phyloP scores from a whole-genome alignment of 768 basidiomycete species.

The Boletus tomentosulus region DNA sequence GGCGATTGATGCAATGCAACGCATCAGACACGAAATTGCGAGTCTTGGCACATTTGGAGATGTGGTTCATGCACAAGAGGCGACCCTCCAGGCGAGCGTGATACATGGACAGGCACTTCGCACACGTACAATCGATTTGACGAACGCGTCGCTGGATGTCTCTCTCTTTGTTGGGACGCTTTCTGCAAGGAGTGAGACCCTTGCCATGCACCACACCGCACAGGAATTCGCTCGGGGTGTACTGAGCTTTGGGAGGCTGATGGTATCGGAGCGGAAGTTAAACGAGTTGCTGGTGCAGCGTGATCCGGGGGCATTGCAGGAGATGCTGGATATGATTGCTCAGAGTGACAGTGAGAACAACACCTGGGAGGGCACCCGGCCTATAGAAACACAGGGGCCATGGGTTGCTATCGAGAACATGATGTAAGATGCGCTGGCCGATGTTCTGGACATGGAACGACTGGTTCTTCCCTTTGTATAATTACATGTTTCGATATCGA shows the following conservation, averaged over 20 bases:
- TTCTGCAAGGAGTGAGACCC: constrained; percentile 13
- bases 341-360: background rate
- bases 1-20: constrained; percentile 1
- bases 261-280: constrained; percentile 3
- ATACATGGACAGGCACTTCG: constrained; percentile 6
- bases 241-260: background rate
- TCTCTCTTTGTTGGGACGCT: constrained; percentile 12
- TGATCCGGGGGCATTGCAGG: constrained; percentile 6
- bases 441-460: too few relatives aligned
- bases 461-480: too few relatives aligned
- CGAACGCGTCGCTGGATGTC: constrained; percentile 14
- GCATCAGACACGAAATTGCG: constrained; percentile 1
- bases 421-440: constrained; percentile 2
- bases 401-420: constrained; percentile 2
- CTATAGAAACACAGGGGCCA: background rate
- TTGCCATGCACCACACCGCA: constrained; percentile 7
- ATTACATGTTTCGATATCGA: too few relatives aligned
- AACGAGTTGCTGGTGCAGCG: constrained; percentile 2
- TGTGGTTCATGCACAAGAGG: constrained; percentile 2
- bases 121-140: constrained; percentile 11
- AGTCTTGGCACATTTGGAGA: constrained; percentile 4
- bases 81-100: constrained; percentile 8
- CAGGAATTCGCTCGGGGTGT: constrained; percentile 7
- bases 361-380: background rate
- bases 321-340: constrained; percentile 11